Conservation (phyloP, 495 filamentous ascomycete genomes). For the Aspergillus sclerotiicarbonarius region DNA sequence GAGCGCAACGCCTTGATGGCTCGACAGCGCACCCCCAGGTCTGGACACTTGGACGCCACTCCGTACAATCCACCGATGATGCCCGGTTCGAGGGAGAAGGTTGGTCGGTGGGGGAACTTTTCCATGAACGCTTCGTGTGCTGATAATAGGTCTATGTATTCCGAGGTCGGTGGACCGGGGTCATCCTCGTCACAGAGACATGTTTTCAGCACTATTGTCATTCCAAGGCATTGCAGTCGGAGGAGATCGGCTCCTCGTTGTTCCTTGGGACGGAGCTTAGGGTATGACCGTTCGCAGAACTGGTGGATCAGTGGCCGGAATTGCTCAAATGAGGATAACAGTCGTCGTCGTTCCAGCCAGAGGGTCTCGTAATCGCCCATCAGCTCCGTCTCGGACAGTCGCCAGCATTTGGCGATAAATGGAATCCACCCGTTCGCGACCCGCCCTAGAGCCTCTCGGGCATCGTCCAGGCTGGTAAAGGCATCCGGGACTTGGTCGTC, state of each 20-base stretch:
- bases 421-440: constrained; percentile 12
- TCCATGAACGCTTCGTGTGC: constrained; percentile 9
- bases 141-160: constrained; percentile 8
- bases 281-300: background rate
- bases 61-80: constrained; percentile 12
- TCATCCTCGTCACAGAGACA: constrained; percentile 14
- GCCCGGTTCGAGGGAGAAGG: constrained; percentile 20
- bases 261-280: background rate
- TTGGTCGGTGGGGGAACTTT: constrained; percentile 15
- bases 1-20: constrained; percentile 13
- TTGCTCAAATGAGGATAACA: constrained; percentile 7
- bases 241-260: constrained; percentile 9
- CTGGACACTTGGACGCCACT: constrained; percentile 16
- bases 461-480: background rate
- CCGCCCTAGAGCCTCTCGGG: background rate
- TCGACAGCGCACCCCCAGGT: constrained; percentile 16
- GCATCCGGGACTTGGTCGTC: background rate
- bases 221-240: constrained; percentile 10
- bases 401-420: constrained; percentile 22
- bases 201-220: constrained; percentile 13
- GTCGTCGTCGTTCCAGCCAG: constrained; percentile 9
- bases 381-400: constrained; percentile 13
- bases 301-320: background rate
- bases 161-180: constrained; percentile 3
- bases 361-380: constrained; percentile 11